A percentile compares a stretch with the other conserved stretches of the same genome.
Evolutionary conservation across 2,329 filamentous ascomycete species (phyloP).

Genomic region (Ceratocystis huliohia): DNA sequence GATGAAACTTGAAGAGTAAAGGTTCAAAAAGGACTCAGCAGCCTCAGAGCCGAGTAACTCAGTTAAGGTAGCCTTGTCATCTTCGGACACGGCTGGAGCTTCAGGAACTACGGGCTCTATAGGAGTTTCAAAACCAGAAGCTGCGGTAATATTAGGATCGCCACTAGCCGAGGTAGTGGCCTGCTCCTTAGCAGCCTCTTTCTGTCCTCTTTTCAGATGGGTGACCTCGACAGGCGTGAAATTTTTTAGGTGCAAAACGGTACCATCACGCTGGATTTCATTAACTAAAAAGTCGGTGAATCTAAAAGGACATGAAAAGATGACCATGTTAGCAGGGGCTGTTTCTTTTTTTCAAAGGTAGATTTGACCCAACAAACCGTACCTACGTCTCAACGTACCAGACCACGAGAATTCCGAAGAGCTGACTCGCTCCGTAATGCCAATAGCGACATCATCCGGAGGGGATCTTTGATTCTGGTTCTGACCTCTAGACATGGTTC

Average conservation of each 20-base stretch:
- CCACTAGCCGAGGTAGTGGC: conserved; percentile 18
- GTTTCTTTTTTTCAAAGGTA: neutral
- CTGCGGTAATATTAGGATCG: neutral
- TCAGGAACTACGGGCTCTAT: conserved; percentile 25
- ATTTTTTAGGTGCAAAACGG: conserved; percentile 56
- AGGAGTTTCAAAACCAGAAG: conserved; percentile 25
- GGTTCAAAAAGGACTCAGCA: conserved; percentile 31
- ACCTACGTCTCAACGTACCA: conserved; percentile 24
- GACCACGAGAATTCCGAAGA: conserved; percentile 31
- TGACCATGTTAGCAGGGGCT: neutral
- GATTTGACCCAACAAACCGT: neutral
- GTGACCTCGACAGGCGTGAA: conserved; percentile 17
- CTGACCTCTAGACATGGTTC: neutral
- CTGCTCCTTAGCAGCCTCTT: conserved; percentile 8
- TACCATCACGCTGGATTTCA: conserved; percentile 65
- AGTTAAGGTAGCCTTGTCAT: conserved; percentile 30
- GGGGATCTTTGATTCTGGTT: conserved; percentile 21
- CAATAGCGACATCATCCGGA: conserved; percentile 29
- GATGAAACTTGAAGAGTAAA: conserved; percentile 30
- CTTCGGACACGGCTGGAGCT: conserved; percentile 24
- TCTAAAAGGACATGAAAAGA: conserved; percentile 30
- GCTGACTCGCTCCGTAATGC: conserved; percentile 32
- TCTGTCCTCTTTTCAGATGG: conserved; percentile 15
- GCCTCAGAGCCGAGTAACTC: conserved; percentile 32
- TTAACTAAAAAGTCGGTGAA: conserved; percentile 92